A percentile compares a stretch with the other conserved stretches of the same genome.
Evolutionary conservation across 257 asterid species (phyloP).

Genomic region (Penstemon eatonii): DNA sequence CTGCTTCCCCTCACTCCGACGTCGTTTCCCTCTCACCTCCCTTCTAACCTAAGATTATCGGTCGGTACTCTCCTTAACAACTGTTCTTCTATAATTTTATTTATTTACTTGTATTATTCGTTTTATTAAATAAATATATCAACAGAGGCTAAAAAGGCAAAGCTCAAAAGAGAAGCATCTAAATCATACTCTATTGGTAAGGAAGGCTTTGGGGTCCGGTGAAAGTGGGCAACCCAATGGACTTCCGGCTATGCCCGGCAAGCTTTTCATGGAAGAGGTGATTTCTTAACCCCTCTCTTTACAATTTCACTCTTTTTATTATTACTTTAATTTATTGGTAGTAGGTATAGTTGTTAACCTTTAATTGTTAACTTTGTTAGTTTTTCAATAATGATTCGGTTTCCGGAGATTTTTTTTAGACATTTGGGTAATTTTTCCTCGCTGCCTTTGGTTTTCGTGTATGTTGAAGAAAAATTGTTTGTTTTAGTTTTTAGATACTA

Average conservation of each 20-base stretch:
- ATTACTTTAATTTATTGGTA: no score
- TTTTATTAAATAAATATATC: constrained; percentile 18
- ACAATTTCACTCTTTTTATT: constrained; percentile 8
- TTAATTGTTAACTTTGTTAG: no score
- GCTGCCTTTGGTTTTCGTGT: no score
- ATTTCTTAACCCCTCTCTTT: constrained; percentile 15
- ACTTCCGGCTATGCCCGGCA: constrained; percentile 49
- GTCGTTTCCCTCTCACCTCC: constrained; percentile 44
- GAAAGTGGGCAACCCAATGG: constrained; percentile 49
- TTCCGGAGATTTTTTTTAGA: no score
- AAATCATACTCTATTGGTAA: constrained; percentile 30
- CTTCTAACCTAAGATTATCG: constrained; percentile 40
- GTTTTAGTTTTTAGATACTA: no score
- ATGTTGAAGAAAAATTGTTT: no score
- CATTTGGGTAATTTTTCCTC: no score
- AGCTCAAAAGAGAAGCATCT: constrained; percentile 37
- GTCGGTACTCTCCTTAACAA: constrained; percentile 28
- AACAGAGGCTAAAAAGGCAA: constrained; percentile 54
- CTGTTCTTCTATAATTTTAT: neutral
- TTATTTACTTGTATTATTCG: constrained; percentile 12
- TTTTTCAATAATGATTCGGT: no score
- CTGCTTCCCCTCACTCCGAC: constrained; percentile 50
- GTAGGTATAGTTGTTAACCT: no score
- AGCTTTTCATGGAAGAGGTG: constrained; percentile 83
- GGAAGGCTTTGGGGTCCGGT: constrained; percentile 52